phyloP scores from a whole-genome alignment of 2,329 filamentous ascomycete species.

The Furcasterigmium furcatum region DNA sequence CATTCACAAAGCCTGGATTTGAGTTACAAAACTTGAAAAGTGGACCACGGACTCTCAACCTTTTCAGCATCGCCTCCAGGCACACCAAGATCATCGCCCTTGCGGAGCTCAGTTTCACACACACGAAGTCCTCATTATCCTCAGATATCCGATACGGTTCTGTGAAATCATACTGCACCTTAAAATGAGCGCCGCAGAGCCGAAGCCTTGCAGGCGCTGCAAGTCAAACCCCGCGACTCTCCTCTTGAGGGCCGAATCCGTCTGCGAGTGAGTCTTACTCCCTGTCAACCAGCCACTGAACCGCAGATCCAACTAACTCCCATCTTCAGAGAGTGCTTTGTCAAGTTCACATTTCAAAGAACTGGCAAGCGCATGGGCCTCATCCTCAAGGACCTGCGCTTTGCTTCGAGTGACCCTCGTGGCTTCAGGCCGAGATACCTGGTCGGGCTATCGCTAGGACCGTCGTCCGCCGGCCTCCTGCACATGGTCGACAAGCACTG shows the following conservation, averaged over 20 bases:
- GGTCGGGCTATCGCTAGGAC: slow-evolving; percentile 78
- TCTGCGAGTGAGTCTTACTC: slow-evolving; percentile 17
- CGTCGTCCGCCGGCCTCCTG: slow-evolving; percentile 75
- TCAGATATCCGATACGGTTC: no score
- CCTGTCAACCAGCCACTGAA: slow-evolving; percentile 5
- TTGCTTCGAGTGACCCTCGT: slow-evolving; percentile 22
- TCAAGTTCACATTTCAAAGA: slow-evolving; percentile 74
- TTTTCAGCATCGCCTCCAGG: no score
- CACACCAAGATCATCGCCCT: no score
- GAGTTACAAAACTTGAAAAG: no score
- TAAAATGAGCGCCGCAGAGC: neutral
- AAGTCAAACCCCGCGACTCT: slow-evolving; percentile 13
- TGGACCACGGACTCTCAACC: no score
- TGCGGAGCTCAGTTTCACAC: no score
- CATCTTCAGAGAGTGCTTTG: slow-evolving; percentile 60
- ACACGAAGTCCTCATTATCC: no score
- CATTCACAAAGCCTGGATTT: no score
- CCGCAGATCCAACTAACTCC: slow-evolving; percentile 7
- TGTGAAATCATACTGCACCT: no score
- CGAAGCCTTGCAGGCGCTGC: slow-evolving; percentile 16
- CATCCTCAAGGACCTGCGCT: slow-evolving; percentile 45
- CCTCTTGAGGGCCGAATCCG: slow-evolving; percentile 17
- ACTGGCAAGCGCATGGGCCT: slow-evolving; percentile 66
- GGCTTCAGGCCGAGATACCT: slow-evolving; percentile 49
- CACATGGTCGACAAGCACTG: slow-evolving; percentile 72